Evolutionary conservation across 306 rosid species (phyloP).

Genomic region (Corylus avellana): DNA sequence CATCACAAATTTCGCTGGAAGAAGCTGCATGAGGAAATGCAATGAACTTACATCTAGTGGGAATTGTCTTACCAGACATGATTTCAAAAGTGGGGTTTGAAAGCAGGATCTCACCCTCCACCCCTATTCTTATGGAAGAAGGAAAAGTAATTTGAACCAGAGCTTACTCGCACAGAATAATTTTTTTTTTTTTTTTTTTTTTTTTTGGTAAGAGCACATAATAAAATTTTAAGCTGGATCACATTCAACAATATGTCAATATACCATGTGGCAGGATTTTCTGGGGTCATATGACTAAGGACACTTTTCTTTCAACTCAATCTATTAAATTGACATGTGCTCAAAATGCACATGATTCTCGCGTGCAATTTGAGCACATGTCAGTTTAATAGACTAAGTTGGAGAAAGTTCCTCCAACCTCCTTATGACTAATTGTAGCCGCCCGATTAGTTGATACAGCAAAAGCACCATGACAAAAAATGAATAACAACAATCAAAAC

Average conservation of each 20-base stretch:
- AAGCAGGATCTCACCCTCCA: no score
- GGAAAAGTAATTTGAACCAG: no score
- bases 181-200: no score
- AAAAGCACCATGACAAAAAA: neutral
- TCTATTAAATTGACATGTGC: no score
- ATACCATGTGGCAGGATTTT: neutral
- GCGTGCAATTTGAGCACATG: no score
- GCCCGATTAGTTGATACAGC: neutral
- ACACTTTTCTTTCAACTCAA: no score
- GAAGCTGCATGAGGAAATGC: slow-evolving; percentile 59
- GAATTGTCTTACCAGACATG: neutral
- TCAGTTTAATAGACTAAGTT: no score
- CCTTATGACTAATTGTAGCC: neutral
- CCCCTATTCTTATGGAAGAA: neutral
- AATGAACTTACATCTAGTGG: slow-evolving; percentile 6
- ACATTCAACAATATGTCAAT: neutral
- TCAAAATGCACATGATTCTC: no score
- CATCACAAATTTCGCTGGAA: slow-evolving; percentile 61
- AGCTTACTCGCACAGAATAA: neutral
- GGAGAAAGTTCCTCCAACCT: no score
- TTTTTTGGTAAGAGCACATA: neutral
- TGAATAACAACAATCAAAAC: neutral
- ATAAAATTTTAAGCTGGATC: neutral
- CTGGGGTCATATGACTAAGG: neutral
- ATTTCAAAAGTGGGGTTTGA: neutral